Percentiles rank a stretch among this genome's conserved stretches.
Conservation (phyloP, 78 protist genomes). For the Dictyostelium capitatum region DNA sequence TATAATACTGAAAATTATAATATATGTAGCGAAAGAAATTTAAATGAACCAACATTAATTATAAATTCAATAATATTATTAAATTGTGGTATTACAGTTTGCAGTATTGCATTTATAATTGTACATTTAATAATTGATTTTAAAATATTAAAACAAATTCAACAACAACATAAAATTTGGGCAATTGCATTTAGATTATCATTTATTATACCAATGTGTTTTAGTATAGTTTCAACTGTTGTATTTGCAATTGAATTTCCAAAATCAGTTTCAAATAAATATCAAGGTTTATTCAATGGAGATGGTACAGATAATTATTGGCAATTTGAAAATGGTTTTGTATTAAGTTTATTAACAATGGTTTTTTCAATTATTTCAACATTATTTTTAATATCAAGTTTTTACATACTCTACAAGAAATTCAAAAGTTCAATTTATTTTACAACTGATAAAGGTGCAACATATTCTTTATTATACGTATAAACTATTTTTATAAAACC, state of each 20-base stretch:
- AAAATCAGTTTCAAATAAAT: not conserved
- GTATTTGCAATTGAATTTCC: not conserved
- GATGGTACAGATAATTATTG: not conserved
- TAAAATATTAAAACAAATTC: not conserved
- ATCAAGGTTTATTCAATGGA: not conserved
- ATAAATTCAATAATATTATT: not conserved
- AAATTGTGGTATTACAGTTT: not conserved
- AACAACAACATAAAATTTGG: constrained; percentile 1
- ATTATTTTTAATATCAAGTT: not conserved
- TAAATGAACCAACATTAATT: not conserved
- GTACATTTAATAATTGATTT: constrained; percentile 1
- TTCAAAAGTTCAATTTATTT: not conserved
- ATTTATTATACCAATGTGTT: not conserved
- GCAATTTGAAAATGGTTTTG: not conserved
- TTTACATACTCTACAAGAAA: not conserved
- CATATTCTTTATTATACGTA: constrained; percentile 3
- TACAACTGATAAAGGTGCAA: not conserved
- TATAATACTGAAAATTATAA: not conserved
- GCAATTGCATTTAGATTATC: not conserved
- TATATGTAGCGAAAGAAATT: not conserved
- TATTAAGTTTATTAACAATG: not conserved
- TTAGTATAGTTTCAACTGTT: not conserved
- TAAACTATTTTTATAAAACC: no score
- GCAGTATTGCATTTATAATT: not conserved
- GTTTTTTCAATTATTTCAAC: not conserved